A percentile compares a stretch with the other conserved stretches of the same genome.
phyloP scores from a whole-genome alignment of 176 grass and related monocot species.

The Coix lacrymajobi region DNA sequence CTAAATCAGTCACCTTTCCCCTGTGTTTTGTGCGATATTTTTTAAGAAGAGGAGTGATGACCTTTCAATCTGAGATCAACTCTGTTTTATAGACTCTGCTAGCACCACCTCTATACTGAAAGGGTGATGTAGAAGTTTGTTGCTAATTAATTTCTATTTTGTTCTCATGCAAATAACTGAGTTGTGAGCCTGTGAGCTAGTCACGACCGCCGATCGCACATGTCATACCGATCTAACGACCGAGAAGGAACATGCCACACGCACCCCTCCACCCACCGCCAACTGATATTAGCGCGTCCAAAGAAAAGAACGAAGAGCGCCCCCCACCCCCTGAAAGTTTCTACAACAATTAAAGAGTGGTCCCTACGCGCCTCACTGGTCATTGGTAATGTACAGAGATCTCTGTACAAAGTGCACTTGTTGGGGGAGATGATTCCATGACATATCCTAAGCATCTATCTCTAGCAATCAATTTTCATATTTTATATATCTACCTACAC shows the following conservation, averaged over 20 bases:
- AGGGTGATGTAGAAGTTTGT: neutral
- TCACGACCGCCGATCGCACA: neutral
- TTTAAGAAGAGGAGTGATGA: neutral
- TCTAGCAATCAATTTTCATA: neutral
- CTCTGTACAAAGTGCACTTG: neutral
- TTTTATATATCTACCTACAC: neutral
- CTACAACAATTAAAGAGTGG: neutral
- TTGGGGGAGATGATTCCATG: neutral
- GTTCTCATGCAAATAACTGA: conserved; percentile 1
- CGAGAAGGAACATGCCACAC: neutral
- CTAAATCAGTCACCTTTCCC: neutral
- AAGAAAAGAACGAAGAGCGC: neutral
- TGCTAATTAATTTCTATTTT: neutral
- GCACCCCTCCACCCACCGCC: neutral
- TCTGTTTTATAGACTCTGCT: neutral
- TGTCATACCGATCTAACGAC: neutral
- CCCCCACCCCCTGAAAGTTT: neutral
- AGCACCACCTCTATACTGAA: neutral
- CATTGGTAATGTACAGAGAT: neutral
- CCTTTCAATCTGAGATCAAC: neutral
- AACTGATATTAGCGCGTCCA: neutral
- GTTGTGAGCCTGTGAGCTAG: neutral
- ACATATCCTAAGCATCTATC: neutral
- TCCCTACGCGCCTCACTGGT: neutral
- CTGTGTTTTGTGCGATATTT: neutral